Evolutionary conservation across 2,329 filamentous ascomycete genomes (phyloP), one percentile per base, ranked within the genome.

Genomic region (Arthroderma sp.): DNA sequence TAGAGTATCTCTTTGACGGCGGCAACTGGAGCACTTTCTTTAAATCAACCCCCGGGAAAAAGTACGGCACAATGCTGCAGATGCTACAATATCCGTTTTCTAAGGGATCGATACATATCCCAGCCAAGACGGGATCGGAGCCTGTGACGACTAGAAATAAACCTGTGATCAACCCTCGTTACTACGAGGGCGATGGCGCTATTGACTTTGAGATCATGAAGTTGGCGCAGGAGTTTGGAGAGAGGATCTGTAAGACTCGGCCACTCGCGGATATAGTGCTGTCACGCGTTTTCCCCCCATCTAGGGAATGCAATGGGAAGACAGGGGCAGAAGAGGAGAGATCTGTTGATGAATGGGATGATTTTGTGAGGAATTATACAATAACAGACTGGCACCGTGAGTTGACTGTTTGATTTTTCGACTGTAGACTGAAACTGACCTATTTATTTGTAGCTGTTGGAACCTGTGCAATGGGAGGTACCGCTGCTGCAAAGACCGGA

Each of bases 81-180:
- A 68, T 73, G 47, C 56, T 75, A 1, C 71, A 74, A 48, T 72
- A 74, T 53, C 72, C 73, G 0, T 72, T 72, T 29, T 68, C 69
- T 0, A 58, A 62, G 3, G 73, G 73, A 0, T 66, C 61, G 1
- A 60, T 75, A 6, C 72, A 75, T 47, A 65, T 74, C 41, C 49
- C 45, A 2, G 50, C 58, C 1, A 43, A 36, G 29, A 28, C 32
- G 5, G 43, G 50, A 9, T 29, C 15, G 5, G 31, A n/a, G 8
- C 44, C 44, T 9, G 40, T 43, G 7, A 37, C 52, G 15, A 34
- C 59, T 28, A 38, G 56, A 54, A n/a, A 57, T 43, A 45, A 56
- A 40, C 65, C 64, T 0, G 29, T 55, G 8, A 70, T 72, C 31
- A 58, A 72, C 30, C 68, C 69, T 0, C 52, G 54, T 4, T 72